Evolutionary conservation across 768 basidiomycete species (phyloP).

Genomic region (Austroboletus festivus): DNA sequence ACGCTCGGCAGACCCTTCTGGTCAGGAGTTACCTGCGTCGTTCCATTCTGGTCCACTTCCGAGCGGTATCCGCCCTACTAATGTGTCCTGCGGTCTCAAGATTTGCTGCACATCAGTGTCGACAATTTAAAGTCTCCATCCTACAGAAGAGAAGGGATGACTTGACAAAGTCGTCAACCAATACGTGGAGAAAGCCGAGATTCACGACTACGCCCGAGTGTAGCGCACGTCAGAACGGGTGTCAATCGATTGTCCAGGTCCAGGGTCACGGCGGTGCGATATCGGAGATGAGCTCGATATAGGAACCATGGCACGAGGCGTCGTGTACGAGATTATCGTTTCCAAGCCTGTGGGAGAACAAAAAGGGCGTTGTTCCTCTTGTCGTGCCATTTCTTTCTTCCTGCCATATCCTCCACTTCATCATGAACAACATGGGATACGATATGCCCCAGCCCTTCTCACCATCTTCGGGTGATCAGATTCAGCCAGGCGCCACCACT

Average conservation of each 20-base stretch:
- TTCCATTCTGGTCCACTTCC: no score
- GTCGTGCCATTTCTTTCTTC: constrained; percentile 10
- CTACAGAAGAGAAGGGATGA: no score
- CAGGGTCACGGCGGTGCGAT: constrained; percentile 10
- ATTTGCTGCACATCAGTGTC: no score
- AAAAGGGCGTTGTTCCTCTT: constrained; percentile 12
- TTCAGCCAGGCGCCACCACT: constrained; percentile 65
- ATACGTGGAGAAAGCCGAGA: no score
- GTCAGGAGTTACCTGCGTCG: no score
- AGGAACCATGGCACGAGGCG: constrained; percentile 28
- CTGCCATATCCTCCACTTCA: constrained; percentile 9
- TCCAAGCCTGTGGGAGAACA: constrained; percentile 12
- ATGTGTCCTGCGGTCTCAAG: no score
- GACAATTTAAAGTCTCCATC: no score
- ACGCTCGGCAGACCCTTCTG: no score
- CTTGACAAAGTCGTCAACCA: no score
- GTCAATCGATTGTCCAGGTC: constrained; percentile 4
- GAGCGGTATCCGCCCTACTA: no score
- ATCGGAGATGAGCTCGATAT: constrained; percentile 35
- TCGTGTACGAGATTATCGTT: constrained; percentile 15
- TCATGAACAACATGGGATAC: constrained; percentile 24
- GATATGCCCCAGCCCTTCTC: constrained; percentile 31
- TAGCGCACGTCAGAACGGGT: background rate
- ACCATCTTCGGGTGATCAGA: constrained; percentile 37
- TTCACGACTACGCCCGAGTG: no score